phyloP scores from a whole-genome alignment of 768 basidiomycete genomes.

The Favolaschia claudopus region DNA sequence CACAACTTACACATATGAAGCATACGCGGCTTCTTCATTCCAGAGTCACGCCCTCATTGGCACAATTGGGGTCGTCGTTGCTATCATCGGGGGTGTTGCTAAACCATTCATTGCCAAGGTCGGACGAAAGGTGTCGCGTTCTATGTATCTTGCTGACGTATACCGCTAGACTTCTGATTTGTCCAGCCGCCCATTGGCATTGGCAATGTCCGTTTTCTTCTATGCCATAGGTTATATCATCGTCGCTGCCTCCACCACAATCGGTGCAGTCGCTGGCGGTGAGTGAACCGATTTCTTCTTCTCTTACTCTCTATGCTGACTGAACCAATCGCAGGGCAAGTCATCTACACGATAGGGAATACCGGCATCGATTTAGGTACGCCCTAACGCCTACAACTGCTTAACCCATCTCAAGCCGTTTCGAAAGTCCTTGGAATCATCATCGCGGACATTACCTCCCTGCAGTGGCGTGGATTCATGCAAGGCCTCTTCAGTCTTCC shows the following conservation, averaged over 20 bases:
- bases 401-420: neutral
- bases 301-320: neutral
- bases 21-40: constrained; percentile 13
- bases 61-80: constrained; percentile 28
- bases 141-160: neutral
- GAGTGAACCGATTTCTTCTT: neutral
- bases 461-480: constrained; percentile 25
- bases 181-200: constrained; percentile 55
- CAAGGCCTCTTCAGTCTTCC: constrained; percentile 18
- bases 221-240: constrained; percentile 47
- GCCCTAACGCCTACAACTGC: neutral
- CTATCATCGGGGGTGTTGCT: constrained; percentile 39
- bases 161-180: constrained; percentile 52
- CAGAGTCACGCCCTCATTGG: constrained; percentile 21
- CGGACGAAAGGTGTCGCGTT: neutral
- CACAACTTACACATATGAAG: constrained; percentile 13
- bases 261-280: constrained; percentile 21
- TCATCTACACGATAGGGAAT: constrained; percentile 16
- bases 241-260: constrained; percentile 18
- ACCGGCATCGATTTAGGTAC: constrained; percentile 17
- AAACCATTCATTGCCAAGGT: constrained; percentile 57
- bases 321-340: neutral
- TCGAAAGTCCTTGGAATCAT: constrained; percentile 4
- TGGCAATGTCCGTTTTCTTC: constrained; percentile 42
- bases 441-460: constrained; percentile 22